Conservation (phyloP, 805 yeast genomes). For the Suhomyces pyralidae region DNA sequence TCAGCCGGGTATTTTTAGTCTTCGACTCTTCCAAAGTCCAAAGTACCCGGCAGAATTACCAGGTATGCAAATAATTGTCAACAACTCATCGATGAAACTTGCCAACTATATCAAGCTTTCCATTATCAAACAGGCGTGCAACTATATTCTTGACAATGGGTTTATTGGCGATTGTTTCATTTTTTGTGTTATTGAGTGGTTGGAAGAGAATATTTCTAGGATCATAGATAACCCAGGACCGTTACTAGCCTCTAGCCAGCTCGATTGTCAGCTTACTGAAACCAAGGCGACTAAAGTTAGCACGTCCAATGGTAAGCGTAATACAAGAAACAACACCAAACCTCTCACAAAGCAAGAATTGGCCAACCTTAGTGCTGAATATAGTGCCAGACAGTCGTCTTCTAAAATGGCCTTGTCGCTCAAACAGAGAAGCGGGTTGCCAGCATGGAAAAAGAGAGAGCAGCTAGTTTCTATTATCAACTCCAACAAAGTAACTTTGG, state of each 20-base stretch:
- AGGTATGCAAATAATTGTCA: constrained; percentile 55
- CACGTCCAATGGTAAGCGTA: background rate
- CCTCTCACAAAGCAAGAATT: constrained; percentile 3
- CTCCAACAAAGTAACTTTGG: constrained; percentile 60
- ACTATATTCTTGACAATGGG: constrained; percentile 39
- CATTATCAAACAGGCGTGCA: constrained; percentile 47
- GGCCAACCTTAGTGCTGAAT: background rate
- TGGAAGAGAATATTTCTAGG: constrained; percentile 56
- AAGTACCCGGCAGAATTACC: constrained; percentile 67
- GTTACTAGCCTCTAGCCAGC: constrained; percentile 25
- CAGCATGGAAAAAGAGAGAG: constrained; percentile 76
- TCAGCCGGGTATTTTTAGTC: constrained; percentile 16
- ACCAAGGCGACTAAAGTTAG: background rate
- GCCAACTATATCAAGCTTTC: constrained; percentile 70
- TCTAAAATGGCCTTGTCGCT: constrained; percentile 35
- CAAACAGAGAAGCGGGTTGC: constrained; percentile 53
- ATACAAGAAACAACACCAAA: background rate
- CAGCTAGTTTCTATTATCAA: constrained; percentile 56
- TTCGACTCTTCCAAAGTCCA: constrained; percentile 23
- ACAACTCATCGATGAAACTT: constrained; percentile 44
- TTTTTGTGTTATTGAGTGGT: constrained; percentile 71
- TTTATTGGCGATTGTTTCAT: constrained; percentile 70
- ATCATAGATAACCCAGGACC: constrained; percentile 77
- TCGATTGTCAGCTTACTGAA: background rate
- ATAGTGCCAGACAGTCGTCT: background rate